Evolutionary conservation across 495 filamentous ascomycete species (phyloP), one percentile per base, ranked within the genome.

Genomic region (Delitschia confertaspora): DNA sequence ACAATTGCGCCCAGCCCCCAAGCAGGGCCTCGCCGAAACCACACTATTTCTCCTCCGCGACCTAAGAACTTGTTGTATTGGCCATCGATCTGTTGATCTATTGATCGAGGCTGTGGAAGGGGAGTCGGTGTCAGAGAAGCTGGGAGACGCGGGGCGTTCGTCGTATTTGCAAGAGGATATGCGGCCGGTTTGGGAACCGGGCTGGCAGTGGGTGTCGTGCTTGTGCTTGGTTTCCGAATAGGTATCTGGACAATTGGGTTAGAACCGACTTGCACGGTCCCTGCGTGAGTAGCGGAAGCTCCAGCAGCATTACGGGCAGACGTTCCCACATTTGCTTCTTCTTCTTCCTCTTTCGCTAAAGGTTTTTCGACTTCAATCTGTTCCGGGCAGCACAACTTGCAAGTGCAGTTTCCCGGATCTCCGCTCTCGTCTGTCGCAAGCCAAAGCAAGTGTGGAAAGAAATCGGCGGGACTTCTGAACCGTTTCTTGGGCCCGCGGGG

Each of bases 381-480:
- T 23, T 68, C 58, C 8, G 69, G 70, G 2, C 58, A 68, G 50
- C 74, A 78, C 7, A 73, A 55, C 47, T 67, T 69, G 51, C 76
- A 80, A 7, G 60, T 54, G 56, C 76, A 80, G 49, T 80, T 77
- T n/a, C 63, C 62, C 10, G 64, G 63, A 55, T 79, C 72, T 22
- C 67, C 69, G 11, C 51, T 62, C 42, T 64, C 59, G 49, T 78
- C 76, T 13, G 66, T 65, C 7, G 62, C 58, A 6, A 80, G 60
- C 77, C 77, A 81, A 13, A 78, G 54, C 4, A 80, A 63, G 58
- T 81, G 77, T 6, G 69, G 71, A 32, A 76, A 74, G 61, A 80
- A 80, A 30, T 80, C 75, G 3, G 57, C 61, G 3, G 76, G 73
- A 40, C 70, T 78, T 38, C 76, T 56, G 50, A 68, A 81, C 4